A percentile compares a stretch with the other conserved stretches of the same genome.
These are phyloP conservation scores for Juglanconis juglandina DNA, from an alignment of 2,329 filamentous ascomycete species.

Conservation along the genomic window DNA sequence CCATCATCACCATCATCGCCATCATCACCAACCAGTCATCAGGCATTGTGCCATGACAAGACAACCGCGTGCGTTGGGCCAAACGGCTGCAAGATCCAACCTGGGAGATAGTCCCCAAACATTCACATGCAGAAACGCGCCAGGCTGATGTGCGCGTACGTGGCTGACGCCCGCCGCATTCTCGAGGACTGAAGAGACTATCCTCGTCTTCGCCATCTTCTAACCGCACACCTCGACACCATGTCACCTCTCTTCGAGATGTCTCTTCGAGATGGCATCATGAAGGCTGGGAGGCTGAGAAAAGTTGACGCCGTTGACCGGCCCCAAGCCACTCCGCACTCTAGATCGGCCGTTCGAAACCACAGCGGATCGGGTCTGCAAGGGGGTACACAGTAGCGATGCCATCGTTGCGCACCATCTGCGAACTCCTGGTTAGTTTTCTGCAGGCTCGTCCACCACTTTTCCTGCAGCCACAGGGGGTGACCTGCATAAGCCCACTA, in stretches of 20 bases:
- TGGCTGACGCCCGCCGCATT: background rate
- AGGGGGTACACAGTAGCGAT: background rate
- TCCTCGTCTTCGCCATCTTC: background rate
- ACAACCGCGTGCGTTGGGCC: background rate
- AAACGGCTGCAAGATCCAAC: background rate
- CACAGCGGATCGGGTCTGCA: background rate
- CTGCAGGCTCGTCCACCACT: background rate
- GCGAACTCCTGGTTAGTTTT: background rate
- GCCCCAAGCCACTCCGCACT: no score
- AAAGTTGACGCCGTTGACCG: no score
- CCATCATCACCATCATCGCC: no score
- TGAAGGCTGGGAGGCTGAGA: no score
- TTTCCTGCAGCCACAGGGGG: background rate
- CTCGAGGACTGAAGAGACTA: background rate
- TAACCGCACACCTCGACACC: background rate
- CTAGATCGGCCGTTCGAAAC: background rate
- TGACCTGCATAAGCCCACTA: background rate
- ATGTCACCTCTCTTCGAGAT: no score
- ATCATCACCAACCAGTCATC: background rate
- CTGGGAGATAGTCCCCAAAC: background rate
- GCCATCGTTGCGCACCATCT: background rate
- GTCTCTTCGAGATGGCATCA: no score
- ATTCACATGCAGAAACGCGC: background rate
- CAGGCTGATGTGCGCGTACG: background rate
- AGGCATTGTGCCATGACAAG: background rate